These are phyloP conservation scores for Auriscalpium orientale DNA, from an alignment of 768 basidiomycete species.

Conservation along the genomic window DNA sequence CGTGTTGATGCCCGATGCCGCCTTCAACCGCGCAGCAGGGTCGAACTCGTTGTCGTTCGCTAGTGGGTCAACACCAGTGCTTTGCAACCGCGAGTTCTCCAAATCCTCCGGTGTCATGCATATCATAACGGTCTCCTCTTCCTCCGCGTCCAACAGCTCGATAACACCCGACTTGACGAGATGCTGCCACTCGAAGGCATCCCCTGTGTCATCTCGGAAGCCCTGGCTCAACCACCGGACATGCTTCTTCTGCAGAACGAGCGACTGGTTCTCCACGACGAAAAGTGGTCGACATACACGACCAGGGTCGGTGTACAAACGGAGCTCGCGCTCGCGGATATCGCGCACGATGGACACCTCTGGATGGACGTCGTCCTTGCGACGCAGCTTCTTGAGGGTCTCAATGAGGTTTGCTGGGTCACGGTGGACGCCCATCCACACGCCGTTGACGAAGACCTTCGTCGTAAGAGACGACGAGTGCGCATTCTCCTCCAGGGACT, in stretches of 20 bases:
- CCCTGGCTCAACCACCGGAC: slow-evolving; percentile 62
- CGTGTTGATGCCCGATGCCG: slow-evolving; percentile 52
- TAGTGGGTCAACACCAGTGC: slow-evolving; percentile 49
- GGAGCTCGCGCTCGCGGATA: slow-evolving; percentile 90
- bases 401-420: slow-evolving; percentile 89
- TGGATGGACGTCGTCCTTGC: slow-evolving; percentile 91
- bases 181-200: slow-evolving; percentile 67
- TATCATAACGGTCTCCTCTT: slow-evolving; percentile 99
- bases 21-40: slow-evolving; percentile 82
- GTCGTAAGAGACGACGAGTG: slow-evolving; percentile 78
- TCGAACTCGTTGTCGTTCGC: slow-evolving; percentile 60
- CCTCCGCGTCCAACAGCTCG: slow-evolving; percentile 94
- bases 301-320: slow-evolving; percentile 94
- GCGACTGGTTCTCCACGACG: slow-evolving; percentile 89
- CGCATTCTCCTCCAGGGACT: slow-evolving; percentile 90
- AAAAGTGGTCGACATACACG: slow-evolving; percentile 96
- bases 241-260: slow-evolving; percentile 78
- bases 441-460: slow-evolving; percentile 98
- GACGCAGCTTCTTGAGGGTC: slow-evolving; percentile 85
- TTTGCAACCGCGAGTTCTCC: slow-evolving; percentile 69
- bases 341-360: slow-evolving; percentile 98
- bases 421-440: slow-evolving; percentile 98
- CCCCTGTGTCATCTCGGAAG: slow-evolving; percentile 44
- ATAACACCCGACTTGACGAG: slow-evolving; percentile 83
- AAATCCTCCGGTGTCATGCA: slow-evolving; percentile 97